Base-by-base conservation (phyloP, 2,329 filamentous ascomycete genomes). In the Xylaria arbuscula region DNA sequence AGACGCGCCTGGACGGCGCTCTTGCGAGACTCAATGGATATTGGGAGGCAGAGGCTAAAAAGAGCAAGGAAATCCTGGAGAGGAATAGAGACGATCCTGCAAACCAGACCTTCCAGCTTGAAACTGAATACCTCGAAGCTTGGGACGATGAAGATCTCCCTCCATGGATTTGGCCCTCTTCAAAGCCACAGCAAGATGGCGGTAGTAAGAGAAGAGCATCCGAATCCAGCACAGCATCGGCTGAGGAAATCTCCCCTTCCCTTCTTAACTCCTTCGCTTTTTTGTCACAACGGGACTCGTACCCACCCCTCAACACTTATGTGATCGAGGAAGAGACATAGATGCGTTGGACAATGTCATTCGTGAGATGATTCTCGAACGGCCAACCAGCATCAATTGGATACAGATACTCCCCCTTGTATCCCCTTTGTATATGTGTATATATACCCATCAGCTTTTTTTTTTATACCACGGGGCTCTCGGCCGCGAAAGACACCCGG, bases 111-210 rank as follows among this genome's bases (percentile, higher is more conserved):
- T 66, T 77, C 13, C 71, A 75, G 53, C 55, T 78, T 13, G 74
- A 76, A 40, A 61, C 55, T 38, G 73, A 74, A 32, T 77, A 74
- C 32, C 64, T 78, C 7, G 72, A 75, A 10, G 72, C 75, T 6
- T 78, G 76, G 76, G 72, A 75, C 19, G 77, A 79, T 28, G 61
- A 69, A 11, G 67, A 61, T 38, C 61, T 79, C 19, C 70, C 73
- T 38, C 61, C 66, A 0, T 76, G 73, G 75, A 56, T 78, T 22
- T 76, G 73, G 75, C 61, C 77, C 19, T 42, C 59, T 15, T 65
- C 67, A 10, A 70, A 62, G 22, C 28, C 57, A 15, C 63, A 54
- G 22, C 61, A 54, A 11, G 54, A 66, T 13, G 55, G 28, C 28
- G 28, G 61, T 48, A 53, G 59, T 28, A 68, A 64, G 50, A 69